Evolutionary conservation across 1,284 basidiomycete species (phyloP).

Genomic region (Erythrobasidium hasegawianum): DNA sequence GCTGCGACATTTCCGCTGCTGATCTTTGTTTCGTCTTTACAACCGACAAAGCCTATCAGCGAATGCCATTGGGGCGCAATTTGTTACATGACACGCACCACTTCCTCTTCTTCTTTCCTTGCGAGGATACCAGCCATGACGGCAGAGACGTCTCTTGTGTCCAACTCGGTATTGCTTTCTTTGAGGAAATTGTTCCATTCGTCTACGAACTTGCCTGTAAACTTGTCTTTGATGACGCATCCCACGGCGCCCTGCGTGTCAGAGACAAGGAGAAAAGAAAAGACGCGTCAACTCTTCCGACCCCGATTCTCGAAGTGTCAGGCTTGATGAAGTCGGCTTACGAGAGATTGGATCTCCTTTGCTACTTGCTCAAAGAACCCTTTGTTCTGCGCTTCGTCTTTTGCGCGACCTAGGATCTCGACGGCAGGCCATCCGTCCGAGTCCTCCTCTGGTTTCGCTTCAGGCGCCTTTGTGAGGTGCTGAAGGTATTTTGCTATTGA

Average conservation of each 20-base stretch:
- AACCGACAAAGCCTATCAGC: no score
- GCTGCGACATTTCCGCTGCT: slow-evolving; percentile 76
- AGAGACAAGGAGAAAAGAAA: background rate
- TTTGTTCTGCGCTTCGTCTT: slow-evolving; percentile 50
- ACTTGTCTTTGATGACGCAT: slow-evolving; percentile 68
- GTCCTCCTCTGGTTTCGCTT: background rate
- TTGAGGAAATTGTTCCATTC: slow-evolving; percentile 64
- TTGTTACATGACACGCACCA: slow-evolving; percentile 66
- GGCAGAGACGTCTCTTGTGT: slow-evolving; percentile 71
- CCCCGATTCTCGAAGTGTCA: no score
- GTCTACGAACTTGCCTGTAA: slow-evolving; percentile 70
- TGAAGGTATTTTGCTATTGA: slow-evolving; percentile 42
- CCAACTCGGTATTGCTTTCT: slow-evolving; percentile 54
- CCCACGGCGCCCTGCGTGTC: slow-evolving; percentile 56
- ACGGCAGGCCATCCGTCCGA: slow-evolving; percentile 39
- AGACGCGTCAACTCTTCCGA: slow-evolving; percentile 2
- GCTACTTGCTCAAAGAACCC: slow-evolving; percentile 47
- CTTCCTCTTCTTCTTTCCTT: slow-evolving; percentile 84
- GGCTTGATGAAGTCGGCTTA: slow-evolving; percentile 14
- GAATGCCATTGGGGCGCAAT: no score
- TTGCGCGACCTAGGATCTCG: slow-evolving; percentile 48
- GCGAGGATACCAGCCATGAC: slow-evolving; percentile 75
- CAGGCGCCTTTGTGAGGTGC: slow-evolving; percentile 36
- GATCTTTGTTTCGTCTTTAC: slow-evolving; percentile 75
- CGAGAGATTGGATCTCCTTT: slow-evolving; percentile 38